Conservation (phyloP, 768 basidiomycete genomes). For the Phaffia australis region DNA sequence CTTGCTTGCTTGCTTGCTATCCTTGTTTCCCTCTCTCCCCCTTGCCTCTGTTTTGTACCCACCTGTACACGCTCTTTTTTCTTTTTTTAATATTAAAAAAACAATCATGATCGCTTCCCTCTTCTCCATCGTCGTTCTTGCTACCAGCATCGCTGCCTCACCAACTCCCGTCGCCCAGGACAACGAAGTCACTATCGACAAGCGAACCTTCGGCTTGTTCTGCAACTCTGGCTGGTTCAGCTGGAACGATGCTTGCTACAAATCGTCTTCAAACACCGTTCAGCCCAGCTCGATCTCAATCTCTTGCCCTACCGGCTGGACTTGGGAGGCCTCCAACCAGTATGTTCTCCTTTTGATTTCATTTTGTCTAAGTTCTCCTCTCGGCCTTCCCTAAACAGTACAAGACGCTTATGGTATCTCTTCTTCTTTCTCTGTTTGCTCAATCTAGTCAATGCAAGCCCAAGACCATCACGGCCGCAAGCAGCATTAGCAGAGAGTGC, state of each 20-base stretch:
- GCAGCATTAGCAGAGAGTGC: constrained; percentile 3
- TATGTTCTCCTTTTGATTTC: neutral
- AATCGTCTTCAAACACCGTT: neutral
- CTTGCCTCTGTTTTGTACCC: no score
- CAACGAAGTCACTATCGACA: no score
- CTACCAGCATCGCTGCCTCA: no score
- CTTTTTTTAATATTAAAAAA: no score
- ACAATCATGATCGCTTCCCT: no score
- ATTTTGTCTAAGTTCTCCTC: neutral
- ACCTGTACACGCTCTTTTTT: no score
- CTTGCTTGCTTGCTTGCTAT: no score
- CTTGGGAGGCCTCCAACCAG: neutral
- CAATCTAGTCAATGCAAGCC: constrained; percentile 5
- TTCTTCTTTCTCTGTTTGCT: neutral
- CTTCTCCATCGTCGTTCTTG: no score
- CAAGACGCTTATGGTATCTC: neutral
- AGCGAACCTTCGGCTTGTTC: no score
- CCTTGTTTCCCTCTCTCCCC: no score
- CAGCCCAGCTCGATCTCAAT: neutral
- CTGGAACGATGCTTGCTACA: neutral
- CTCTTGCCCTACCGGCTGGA: constrained; percentile 13
- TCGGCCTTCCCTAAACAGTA: neutral
- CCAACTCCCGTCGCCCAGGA: no score
- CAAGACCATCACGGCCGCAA: neutral
- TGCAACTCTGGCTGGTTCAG: no score